Evolutionary conservation across 2,329 filamentous ascomycete genomes (phyloP).

Genomic region (Ophiobolus disseminans): DNA sequence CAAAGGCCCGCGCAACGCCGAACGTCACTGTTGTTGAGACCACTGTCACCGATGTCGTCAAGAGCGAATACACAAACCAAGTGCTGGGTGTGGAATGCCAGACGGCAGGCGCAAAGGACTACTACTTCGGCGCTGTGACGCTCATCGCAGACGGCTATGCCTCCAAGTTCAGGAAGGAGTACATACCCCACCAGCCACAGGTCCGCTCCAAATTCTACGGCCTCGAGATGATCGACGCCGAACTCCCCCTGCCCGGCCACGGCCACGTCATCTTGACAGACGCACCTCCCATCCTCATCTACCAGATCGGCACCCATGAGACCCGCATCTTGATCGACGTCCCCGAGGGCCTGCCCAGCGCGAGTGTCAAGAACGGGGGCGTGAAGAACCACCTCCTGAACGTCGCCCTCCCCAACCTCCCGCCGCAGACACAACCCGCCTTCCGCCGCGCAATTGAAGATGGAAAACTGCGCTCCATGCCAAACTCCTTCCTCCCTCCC

Average conservation of each 20-base stretch:
- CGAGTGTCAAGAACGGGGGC: constrained; percentile 76
- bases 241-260: constrained; percentile 75
- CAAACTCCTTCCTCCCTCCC: constrained; percentile 91
- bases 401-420: constrained; percentile 79
- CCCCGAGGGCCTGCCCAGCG: constrained; percentile 76
- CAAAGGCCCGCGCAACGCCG: constrained; percentile 73
- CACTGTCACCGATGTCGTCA: constrained; percentile 78
- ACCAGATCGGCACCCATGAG: constrained; percentile 96
- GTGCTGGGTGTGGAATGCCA: constrained; percentile 82
- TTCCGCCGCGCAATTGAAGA: constrained; percentile 78
- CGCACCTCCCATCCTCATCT: constrained; percentile 81
- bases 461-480: constrained; percentile 87
- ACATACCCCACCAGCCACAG: constrained; percentile 70
- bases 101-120: constrained; percentile 70
- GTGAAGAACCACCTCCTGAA: constrained; percentile 85
- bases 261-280: constrained; percentile 89
- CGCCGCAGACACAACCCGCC: constrained; percentile 72
- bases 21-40: constrained; percentile 94
- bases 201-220: constrained; percentile 91
- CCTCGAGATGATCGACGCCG: constrained; percentile 87
- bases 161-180: constrained; percentile 86
- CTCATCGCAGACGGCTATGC: constrained; percentile 91
- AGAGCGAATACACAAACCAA: constrained; percentile 70
- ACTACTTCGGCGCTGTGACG: constrained; percentile 86
- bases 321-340: constrained; percentile 90